Evolutionary conservation across 306 rosid species (phyloP).

Genomic region (Lathyrus sativus): DNA sequence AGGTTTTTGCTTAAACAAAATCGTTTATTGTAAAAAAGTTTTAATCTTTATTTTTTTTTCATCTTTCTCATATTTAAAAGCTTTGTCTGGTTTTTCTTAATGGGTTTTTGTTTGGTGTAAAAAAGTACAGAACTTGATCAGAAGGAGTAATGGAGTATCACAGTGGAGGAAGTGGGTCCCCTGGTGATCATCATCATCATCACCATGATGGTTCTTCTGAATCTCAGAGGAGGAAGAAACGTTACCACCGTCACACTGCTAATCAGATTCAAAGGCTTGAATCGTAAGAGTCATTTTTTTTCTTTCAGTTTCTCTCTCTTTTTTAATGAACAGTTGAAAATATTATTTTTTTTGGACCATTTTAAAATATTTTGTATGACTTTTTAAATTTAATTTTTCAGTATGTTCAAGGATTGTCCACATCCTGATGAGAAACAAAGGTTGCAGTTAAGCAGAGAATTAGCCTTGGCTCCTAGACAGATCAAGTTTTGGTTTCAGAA

Average conservation of each 20-base stretch:
- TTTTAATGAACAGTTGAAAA: background rate
- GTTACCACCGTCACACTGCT: constrained; percentile 96
- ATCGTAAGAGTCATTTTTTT: constrained; percentile 50
- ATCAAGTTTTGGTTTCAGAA: constrained; percentile 99
- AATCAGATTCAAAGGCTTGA: constrained; percentile 95
- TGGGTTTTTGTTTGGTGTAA: background rate
- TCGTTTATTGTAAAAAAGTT: constrained; percentile 37
- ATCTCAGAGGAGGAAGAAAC: constrained; percentile 68
- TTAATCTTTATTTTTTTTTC: constrained; percentile 36
- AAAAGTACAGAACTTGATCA: background rate
- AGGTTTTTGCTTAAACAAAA: constrained; percentile 13
- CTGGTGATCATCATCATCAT: constrained; percentile 56
- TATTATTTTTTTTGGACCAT: constrained; percentile 25
- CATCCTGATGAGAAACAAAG: constrained; percentile 98
- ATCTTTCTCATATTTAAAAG: constrained; percentile 21
- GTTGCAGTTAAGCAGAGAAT: constrained; percentile 77
- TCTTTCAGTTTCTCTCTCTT: background rate
- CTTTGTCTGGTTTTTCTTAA: constrained; percentile 6
- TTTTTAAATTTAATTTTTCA: constrained; percentile 24
- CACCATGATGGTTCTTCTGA: constrained; percentile 64
- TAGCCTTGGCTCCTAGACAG: constrained; percentile 95
- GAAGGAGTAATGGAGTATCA: constrained; percentile 67
- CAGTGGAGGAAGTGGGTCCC: constrained; percentile 65
- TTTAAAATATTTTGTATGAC: background rate
- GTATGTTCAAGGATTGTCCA: constrained; percentile 90